Base-by-base conservation (phyloP, 768 basidiomycete species). In the Lentinus tigrinus region DNA sequence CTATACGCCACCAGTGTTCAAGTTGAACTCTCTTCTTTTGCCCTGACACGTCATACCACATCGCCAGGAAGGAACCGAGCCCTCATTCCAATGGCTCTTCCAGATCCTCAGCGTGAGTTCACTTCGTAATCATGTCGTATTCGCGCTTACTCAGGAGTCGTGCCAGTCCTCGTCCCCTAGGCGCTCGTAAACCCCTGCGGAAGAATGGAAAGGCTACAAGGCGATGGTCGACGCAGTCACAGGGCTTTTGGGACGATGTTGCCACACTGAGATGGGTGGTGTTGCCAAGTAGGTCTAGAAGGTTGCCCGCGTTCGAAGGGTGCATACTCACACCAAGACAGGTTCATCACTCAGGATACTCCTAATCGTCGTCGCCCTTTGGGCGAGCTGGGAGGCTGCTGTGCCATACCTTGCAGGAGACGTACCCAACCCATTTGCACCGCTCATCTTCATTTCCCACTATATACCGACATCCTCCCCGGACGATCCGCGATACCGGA, bases 401-500 rank as follows among this genome's bases (percentile, higher is more conserved):
- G 70, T 76, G 0, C 76, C 80, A 24, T 79, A 78, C 61, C 59
- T 87, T 49, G 72, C 79, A 1, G 70, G 80, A 0, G 77, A 70
- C 39, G 58, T 81, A 5, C 63, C 76, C 14, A 98, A 97, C 69
- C 94, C 93, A 2, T 90, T 97, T 66, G 74, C 75, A 1, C 77
- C 81, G 10, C 63, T 95, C 24, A 78, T 98, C 63, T 82, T 89
- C 63, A 77, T 95, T 53, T 88, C 91, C 13, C 75, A 90, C 62
- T 80, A 65, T n/a, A 57, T 90, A 28, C 74, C 83, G 9, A 72
- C 73, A 3, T 81, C 85, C 0, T 68, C 78, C 5, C 73, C 75
- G 6, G 78, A 80, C 0, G 82, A 86, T 62, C 81, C 82, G 0
- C 81, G 81, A 28, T 93, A 91, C 66, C 75, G 75, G 37, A 98